Percentiles rank a stretch among this genome's conserved stretches.
phyloP scores from a whole-genome alignment of 768 basidiomycete species.

The Calocybe cyanea region DNA sequence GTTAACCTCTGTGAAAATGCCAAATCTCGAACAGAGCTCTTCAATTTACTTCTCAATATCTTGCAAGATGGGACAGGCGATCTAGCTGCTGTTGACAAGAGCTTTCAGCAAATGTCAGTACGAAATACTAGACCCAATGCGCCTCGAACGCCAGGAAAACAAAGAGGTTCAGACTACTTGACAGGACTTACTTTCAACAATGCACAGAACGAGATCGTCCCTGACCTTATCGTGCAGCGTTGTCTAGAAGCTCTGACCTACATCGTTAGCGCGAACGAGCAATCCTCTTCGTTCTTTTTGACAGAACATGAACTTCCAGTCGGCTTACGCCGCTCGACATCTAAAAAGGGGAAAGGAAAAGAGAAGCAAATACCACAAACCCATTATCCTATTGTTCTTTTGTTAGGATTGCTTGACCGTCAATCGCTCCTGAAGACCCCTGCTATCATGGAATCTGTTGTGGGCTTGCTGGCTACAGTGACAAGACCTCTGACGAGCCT shows the following conservation, averaged over 20 bases:
- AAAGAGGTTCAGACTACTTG: constrained; percentile 56
- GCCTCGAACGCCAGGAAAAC: constrained; percentile 66
- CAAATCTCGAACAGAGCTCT: constrained; percentile 85
- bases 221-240: constrained; percentile 90
- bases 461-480: constrained; percentile 80
- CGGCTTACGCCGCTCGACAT: constrained; percentile 63
- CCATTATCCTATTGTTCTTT: constrained; percentile 87
- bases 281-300: constrained; percentile 89
- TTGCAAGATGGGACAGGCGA: constrained; percentile 95
- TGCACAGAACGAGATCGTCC: constrained; percentile 74
- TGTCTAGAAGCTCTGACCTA: constrained; percentile 88
- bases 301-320: constrained; percentile 89
- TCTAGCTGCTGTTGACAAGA: constrained; percentile 86
- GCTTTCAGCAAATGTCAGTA: constrained; percentile 88
- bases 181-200: constrained; percentile 45
- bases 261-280: constrained; percentile 82
- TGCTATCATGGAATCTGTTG: constrained; percentile 90
- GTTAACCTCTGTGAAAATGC: constrained; percentile 95
- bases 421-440: constrained; percentile 83
- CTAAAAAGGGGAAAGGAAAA: constrained; percentile 94
- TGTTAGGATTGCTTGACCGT: constrained; percentile 85
- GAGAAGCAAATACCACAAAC: constrained; percentile 79
- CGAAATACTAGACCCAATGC: constrained; percentile 49
- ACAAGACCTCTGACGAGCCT: constrained; percentile 77
- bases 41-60: constrained; percentile 92